Conservation (phyloP, 441 rosid genomes). For the Dalechampia spathulata region DNA sequence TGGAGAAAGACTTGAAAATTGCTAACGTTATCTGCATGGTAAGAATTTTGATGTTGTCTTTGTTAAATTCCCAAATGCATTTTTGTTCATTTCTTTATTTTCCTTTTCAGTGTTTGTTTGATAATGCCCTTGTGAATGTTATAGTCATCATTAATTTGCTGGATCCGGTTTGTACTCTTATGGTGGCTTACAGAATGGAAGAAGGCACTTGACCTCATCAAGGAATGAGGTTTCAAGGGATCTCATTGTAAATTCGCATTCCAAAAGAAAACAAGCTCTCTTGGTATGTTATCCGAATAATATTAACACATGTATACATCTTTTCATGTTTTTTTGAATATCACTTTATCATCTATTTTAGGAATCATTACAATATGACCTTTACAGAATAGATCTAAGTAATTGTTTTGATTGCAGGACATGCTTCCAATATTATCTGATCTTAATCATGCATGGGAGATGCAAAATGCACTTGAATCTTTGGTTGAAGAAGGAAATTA, state of each 20-base stretch:
- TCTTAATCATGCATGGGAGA: slow-evolving; percentile 66
- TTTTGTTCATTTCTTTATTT: slow-evolving; percentile 2
- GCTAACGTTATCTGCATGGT: slow-evolving; percentile 97
- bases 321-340: slow-evolving; percentile 3
- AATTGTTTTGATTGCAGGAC: slow-evolving; percentile 48
- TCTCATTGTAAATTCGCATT: slow-evolving; percentile 83
- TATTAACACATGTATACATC: slow-evolving; percentile 2
- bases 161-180: slow-evolving; percentile 18
- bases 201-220: slow-evolving; percentile 86
- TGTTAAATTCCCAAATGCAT: slow-evolving; percentile 7
- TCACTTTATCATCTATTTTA: not conserved
- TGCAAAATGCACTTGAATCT: slow-evolving; percentile 80
- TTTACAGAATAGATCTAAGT: slow-evolving; percentile 10
- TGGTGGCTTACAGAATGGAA: slow-evolving; percentile 69
- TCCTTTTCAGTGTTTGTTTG: not conserved
- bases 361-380: too few species aligned
- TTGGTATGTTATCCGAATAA: slow-evolving; percentile 41
- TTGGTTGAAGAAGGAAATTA: slow-evolving; percentile 88
- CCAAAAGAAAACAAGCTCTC: slow-evolving; percentile 92
- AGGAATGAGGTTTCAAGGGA: slow-evolving; percentile 96
- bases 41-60: slow-evolving; percentile 21
- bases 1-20: slow-evolving; percentile 95
- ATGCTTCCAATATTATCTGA: slow-evolving; percentile 76
- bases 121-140: not conserved
- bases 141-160: slow-evolving; percentile 4